Base-by-base conservation (phyloP, 2,329 filamentous ascomycete genomes). In the Colletotrichum sp. region DNA sequence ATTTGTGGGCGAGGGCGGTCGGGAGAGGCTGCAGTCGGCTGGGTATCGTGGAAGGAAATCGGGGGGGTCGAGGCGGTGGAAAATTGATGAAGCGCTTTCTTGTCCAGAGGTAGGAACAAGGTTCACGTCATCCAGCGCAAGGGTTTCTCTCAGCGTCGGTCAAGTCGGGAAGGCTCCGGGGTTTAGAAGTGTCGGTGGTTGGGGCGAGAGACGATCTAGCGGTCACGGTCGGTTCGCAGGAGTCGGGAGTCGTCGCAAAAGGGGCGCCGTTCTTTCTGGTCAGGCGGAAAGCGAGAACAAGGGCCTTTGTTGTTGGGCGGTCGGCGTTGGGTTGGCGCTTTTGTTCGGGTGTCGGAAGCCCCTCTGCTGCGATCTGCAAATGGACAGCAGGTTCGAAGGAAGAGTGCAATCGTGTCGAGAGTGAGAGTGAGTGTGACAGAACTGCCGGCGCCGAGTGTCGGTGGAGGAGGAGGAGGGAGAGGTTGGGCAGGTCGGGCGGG, bases 391-490 rank as follows among this genome's bases (percentile, higher is more conserved):
- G 26, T 26, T 28, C 13, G n/a, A 43, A 36, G 24, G 52, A 61
- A 30, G 55, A 63, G 28, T 60, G 67, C 15, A 43, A 57, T 43
- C 43, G 48, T 71, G 60, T 71, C 26, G 71, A 48, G 26, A 59
- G 67, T 57, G 43, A 52, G 60, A 26, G 39, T 43, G 55, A 68
- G 70, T 68, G 72, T 68, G 64, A 68, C 63, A 75, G 64, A 75
- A 73, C 30, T 75, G 73, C 73, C 73, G 73, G 64, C 73, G 73
- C 73, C 73, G 73, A 75, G 43, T 64, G 73, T 75, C 70, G 70
- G 73, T 75, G 73, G 73, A 75, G 57, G 73, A 68, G 73, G 63
- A 64, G 43, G 43, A 52, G 43, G n/a, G 43, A 52, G 43, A 75
- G 73, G 73, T 75, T 75, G 73, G 73, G 73, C 73, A 73, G 70